Evolutionary conservation across 2,329 filamentous ascomycete species (phyloP).

Genomic region (Fusarium sp.): DNA sequence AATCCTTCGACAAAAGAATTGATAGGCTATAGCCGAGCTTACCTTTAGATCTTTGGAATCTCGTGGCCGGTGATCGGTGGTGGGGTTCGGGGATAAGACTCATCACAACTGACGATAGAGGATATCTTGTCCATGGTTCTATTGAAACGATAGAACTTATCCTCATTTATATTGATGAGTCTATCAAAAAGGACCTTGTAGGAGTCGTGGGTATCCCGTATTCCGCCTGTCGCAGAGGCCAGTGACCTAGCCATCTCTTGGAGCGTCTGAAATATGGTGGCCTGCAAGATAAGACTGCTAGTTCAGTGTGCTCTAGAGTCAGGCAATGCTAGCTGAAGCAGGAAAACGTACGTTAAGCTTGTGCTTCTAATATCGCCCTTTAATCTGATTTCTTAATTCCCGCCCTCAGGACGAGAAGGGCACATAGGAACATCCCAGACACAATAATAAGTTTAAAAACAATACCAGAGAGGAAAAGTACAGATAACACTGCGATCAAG

Average conservation of each 20-base stretch:
- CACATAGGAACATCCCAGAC: neutral
- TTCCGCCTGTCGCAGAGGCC: neutral
- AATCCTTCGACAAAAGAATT: neutral
- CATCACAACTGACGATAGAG: accelerated
- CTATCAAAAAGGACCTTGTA: neutral
- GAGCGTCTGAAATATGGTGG: neutral
- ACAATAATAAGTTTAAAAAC: accelerated
- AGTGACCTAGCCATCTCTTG: neutral
- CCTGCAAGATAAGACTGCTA: neutral
- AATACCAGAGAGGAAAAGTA: neutral
- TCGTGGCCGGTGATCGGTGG: neutral
- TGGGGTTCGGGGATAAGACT: neutral
- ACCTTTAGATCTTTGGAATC: neutral
- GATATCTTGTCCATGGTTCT: too few relatives aligned
- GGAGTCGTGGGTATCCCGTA: neutral
- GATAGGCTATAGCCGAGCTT: neutral
- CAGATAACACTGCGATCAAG: neutral
- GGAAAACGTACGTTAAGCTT: neutral
- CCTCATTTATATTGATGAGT: neutral
- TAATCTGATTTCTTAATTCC: neutral
- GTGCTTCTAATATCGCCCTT: accelerated
- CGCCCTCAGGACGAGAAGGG: neutral
- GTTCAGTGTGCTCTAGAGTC: too few relatives aligned
- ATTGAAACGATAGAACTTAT: neutral
- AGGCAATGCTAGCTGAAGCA: too few relatives aligned